Base-by-base conservation (phyloP, 306 rosid genomes). In the Neltuma alba region DNA sequence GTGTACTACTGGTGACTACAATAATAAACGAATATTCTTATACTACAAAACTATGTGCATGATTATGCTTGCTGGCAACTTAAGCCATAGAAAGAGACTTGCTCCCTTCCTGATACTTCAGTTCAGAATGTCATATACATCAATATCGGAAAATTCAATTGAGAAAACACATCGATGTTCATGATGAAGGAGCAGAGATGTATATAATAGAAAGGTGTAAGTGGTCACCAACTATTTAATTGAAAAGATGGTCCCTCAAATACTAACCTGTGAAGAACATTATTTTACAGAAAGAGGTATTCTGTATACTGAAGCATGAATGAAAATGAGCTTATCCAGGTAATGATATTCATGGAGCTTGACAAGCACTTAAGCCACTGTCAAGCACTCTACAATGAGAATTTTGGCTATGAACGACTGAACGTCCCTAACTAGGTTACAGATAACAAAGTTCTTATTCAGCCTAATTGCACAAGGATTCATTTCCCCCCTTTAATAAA, bases 291-390 rank as follows among this genome's bases (percentile, higher is more conserved):
- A 44, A 58, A 65, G 21, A 52, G 64, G 21, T 21, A 25, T 57
- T 61, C 67, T 21, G 2, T 25, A 44, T 15, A 77, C 5, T 69
- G 70, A 28, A 78, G 50, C 64, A 34, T 60, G 64, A 42, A 41
- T 12, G 61, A 61, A 11, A 37, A 28, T 44, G 5, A 62, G 71
- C 21, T 25, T 23, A 61, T 45, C 16, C 66, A 36, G 6, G 40
- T 41, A 41, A 7, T 41, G 14, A 50, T 45, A 72, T 54, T 30
- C 28, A 15, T 23, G 38, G 52, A 47, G 34, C 61, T 57, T 70
- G 7, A 23, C 25, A 57, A 57, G 1, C 63, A 57, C 63, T 40
- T 41, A 57, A 31, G 13, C 48, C 58, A 34, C 50, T 21, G 30
- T 25, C 14, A n/a, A 42, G 14, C 25, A 23, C 63, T 58, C 30